Evolutionary conservation across 2,329 filamentous ascomycete species (phyloP).

Genomic region (Exophiala xenobiotica): DNA sequence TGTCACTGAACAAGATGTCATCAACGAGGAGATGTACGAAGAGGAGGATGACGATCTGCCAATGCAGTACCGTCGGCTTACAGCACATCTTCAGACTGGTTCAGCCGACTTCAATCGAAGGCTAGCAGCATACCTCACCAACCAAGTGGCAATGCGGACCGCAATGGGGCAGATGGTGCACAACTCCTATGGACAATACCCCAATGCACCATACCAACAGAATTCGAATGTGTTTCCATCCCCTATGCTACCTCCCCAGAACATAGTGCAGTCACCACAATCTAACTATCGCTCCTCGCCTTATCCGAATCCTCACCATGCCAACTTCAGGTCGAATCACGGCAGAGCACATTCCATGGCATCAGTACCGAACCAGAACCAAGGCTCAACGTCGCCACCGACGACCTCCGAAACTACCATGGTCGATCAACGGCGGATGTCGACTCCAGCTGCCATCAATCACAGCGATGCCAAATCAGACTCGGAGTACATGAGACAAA

Average conservation of each 20-base stretch:
- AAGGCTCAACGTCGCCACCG: conserved; percentile 33
- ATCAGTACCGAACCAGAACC: conserved; percentile 4
- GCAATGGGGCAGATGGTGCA: conserved; percentile 48
- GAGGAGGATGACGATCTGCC: conserved; percentile 84
- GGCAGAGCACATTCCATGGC: conserved; percentile 26
- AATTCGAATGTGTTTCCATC: too few relatives aligned
- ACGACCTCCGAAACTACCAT: conserved; percentile 37
- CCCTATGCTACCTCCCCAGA: conserved; percentile 29
- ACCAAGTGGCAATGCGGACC: conserved; percentile 57
- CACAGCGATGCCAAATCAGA: conserved; percentile 16
- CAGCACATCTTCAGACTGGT: conserved; percentile 60
- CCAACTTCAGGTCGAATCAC: conserved; percentile 29
- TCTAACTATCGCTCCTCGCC: conserved; percentile 42
- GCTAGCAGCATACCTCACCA: conserved; percentile 59
- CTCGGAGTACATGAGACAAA: conserved; percentile 25
- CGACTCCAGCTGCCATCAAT: conserved; percentile 40
- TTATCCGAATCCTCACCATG: conserved; percentile 39
- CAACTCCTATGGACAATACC: conserved; percentile 41
- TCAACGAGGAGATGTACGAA: conserved; percentile 94
- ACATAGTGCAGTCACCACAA: conserved; percentile 24
- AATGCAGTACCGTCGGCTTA: conserved; percentile 63
- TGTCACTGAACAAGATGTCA: conserved; percentile 81
- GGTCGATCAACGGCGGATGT: conserved; percentile 42
- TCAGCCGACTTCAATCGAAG: conserved; percentile 62
- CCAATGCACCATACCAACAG: conserved; percentile 40